phyloP scores from a whole-genome alignment of 2,329 filamentous ascomycete genomes.

The Domatiomyces globalis region DNA sequence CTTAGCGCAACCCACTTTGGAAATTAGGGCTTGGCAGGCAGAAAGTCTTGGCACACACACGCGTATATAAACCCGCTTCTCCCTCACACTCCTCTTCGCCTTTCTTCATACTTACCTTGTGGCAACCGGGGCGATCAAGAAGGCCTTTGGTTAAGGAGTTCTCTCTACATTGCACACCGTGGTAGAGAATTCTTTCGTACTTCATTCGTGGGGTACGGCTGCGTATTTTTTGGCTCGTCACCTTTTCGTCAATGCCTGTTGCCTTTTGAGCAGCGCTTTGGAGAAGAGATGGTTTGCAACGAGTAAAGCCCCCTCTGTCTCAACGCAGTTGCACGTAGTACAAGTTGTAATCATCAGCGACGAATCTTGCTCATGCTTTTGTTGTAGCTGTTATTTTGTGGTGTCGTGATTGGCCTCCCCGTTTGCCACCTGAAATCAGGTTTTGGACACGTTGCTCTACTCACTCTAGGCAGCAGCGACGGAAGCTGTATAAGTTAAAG shows the following conservation, averaged over 20 bases:
- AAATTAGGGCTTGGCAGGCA: not conserved
- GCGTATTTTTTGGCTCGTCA: constrained; percentile 19
- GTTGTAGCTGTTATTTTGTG: not conserved
- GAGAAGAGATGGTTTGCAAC: constrained; percentile 12
- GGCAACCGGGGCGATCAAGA: constrained; percentile 17
- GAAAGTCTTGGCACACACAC: not conserved
- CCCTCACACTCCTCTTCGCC: constrained; percentile 3
- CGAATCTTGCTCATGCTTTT: not conserved
- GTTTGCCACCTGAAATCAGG: not conserved
- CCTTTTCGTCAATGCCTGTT: constrained; percentile 18
- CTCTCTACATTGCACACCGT: constrained; percentile 20
- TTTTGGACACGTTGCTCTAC: not conserved
- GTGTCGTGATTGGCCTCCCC: not conserved
- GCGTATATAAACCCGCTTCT: not conserved
- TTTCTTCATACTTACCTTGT: constrained; percentile 18
- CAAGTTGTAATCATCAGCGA: not conserved
- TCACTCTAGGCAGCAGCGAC: not conserved
- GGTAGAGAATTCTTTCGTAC: constrained; percentile 10
- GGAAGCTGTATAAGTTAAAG: too few relatives aligned
- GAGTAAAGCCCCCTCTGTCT: not conserved
- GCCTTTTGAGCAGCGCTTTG: constrained; percentile 16
- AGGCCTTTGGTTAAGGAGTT: constrained; percentile 14
- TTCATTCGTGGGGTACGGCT: constrained; percentile 7
- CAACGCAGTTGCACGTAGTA: not conserved
- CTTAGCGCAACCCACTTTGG: not conserved